Evolutionary conservation across 257 asterid species (phyloP), one percentile per base, ranked within the genome.

Genomic region (Solanum peruvianum): DNA sequence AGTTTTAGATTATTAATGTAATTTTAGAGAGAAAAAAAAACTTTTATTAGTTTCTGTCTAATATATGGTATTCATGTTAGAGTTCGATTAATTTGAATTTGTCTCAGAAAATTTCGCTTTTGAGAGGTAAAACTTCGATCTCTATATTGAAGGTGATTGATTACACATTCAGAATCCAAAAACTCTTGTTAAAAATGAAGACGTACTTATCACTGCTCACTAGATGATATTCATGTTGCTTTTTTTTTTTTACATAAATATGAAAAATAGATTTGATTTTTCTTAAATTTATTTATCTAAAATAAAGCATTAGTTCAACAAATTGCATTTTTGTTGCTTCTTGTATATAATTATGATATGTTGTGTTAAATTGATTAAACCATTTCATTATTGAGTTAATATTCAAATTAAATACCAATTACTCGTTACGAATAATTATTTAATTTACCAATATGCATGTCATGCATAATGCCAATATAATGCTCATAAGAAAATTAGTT

Each of bases 121-220:
- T 60, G 3, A 23, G 29, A 60, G 29, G 2, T 60, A 60, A 60
- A 60, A 23, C 27, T 60, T 1, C 3, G 9, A 49, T 49, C 27
- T 60, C 67, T 0, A 3, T 60, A 23, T 23, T 29, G 12, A 60
- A 58, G 14, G 3, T 37, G 7, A 37, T 37, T 4, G 29, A 60
- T 4, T 23, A 4, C 12, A 56, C 20, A 18, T 18, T 0, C 2
- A 23, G 2, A 21, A 21, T 10, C 29, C 13, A 9, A 60, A 60
- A 20, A 7, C 66, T 58, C 66, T 58, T 0, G 0, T 58, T 58
- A 21, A 58, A 21, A 60, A 23, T 60, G 0, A 0, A 23, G 7
- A 6, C 1, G 0, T 60, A 21, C 27, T 60, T 11, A 9, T 0
- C 69, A 60, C 5, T 33, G 4, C 35, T 33, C 4, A 0, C 5